Evolutionary conservation across 2,329 filamentous ascomycete species (phyloP).

Genomic region (Gaeumannomyces sp.): DNA sequence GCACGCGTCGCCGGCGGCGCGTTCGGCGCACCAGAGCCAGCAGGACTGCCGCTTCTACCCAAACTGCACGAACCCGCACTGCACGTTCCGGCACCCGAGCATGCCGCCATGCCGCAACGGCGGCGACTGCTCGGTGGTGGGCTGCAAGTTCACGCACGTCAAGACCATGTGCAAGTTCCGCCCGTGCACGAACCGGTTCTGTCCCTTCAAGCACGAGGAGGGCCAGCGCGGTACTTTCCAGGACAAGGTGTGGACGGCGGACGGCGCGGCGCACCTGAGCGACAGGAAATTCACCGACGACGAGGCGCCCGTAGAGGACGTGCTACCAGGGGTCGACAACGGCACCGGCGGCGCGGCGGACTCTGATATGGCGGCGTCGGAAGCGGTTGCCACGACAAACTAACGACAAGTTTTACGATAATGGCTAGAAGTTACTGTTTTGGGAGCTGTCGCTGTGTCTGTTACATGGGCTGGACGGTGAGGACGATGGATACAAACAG

Average conservation of each 20-base stretch:
- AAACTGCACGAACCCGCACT: conserved; percentile 81
- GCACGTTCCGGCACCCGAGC: conserved; percentile 81
- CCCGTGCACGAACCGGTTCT: conserved; percentile 84
- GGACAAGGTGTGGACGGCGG: conserved; percentile 86
- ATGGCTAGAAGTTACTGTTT: background rate
- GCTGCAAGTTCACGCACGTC: conserved; percentile 87
- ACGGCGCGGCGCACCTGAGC: conserved; percentile 62
- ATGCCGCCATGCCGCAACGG: conserved; percentile 90
- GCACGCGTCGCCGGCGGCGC: conserved; percentile 85
- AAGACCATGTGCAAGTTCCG: conserved; percentile 83
- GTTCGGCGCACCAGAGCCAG: conserved; percentile 70
- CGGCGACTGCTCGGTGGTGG: conserved; percentile 71
- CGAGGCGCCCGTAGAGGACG: conserved; percentile 60
- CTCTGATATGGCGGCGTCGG: conserved; percentile 31
- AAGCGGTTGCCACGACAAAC: conserved; percentile 10
- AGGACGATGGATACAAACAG: background rate
- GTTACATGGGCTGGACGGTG: background rate
- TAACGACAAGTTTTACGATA: background rate
- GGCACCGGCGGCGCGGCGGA: conserved; percentile 25
- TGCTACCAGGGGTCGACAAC: conserved; percentile 45
- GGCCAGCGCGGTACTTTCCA: conserved; percentile 80
- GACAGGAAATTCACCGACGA: conserved; percentile 84
- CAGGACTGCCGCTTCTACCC: conserved; percentile 88
- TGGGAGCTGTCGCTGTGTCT: background rate
- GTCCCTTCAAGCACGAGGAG: conserved; percentile 83